Evolutionary conservation across 805 yeast genomes (phyloP), one percentile per base, ranked within the genome.

Genomic region (Debaryomyces tyrocola): DNA sequence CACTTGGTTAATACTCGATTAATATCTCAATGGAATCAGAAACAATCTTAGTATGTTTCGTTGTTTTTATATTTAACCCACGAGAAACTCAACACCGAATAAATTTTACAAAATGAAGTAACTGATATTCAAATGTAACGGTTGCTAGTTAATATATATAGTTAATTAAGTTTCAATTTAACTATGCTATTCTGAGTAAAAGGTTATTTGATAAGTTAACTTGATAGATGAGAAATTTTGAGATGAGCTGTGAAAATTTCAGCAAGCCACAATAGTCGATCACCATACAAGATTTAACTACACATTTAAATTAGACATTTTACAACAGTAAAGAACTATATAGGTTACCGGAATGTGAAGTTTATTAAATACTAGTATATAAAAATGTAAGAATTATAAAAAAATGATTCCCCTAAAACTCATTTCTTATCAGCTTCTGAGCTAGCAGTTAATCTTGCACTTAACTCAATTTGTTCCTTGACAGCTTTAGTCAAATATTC

Each of bases 401-500:
- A 35, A 11, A 14, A 20, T 18, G 18, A 20, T 9, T 24, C 27
- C 27, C 24, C 20, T n/a, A 20, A 15, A 9, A 18, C 6, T 20
- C 17, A 46, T 41, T 50, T 56, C 49, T 52, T 59, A 11, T 59
- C 63, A 27, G 57, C 53, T 41, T 57, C 64, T 37, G 63, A 57
- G 41, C 56, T 60, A 31, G 85, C 81, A 40, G 89, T 83, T 58
- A 88, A 77, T 64, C 87, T 82, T 40, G 90, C 83, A 58, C 90
- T 82, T 60, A 86, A 75, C 63, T 86, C 91, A 53, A 88, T 77
- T 71, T 90, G 96, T 52, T 90, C 86, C 71, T 86, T 87, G 57
- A 90, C 83, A 45, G 94, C 87, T 55, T 85, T 82, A 47, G 96
- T 85, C 67, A 90, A 77, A 62, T 85, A 87, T 62, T 87, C 92